phyloP scores from a whole-genome alignment of 768 basidiomycete genomes.

The Pholiota microspora region DNA sequence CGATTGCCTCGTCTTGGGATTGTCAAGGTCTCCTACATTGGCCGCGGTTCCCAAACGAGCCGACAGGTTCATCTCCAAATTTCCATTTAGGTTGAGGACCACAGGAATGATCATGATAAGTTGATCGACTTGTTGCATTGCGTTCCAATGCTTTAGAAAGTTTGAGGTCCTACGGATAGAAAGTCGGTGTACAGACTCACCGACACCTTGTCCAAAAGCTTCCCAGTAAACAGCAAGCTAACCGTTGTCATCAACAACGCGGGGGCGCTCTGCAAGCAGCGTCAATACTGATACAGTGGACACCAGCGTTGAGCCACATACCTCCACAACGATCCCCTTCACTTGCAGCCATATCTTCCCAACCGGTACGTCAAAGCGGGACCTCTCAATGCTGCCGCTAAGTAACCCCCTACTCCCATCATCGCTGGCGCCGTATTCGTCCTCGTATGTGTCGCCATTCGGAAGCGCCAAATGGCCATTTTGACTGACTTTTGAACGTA shows the following conservation, averaged over 20 bases:
- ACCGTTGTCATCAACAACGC: constrained; percentile 82
- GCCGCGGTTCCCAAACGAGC: constrained; percentile 94
- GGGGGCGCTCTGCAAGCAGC: constrained; percentile 71
- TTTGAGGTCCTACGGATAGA: too few relatives aligned
- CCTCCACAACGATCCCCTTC: constrained; percentile 69
- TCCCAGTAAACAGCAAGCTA: constrained; percentile 87
- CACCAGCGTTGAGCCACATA: constrained; percentile 28
- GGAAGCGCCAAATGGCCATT: constrained; percentile 1
- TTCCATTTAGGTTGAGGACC: constrained; percentile 94
- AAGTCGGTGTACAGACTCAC: constrained; percentile 38
- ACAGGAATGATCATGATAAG: constrained; percentile 97
- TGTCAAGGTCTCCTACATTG: constrained; percentile 90
- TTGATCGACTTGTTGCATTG: constrained; percentile 89
- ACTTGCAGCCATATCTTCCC: constrained; percentile 51
- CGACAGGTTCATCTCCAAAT: constrained; percentile 98
- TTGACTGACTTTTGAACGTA: constrained; percentile 13
- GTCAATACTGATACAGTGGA: background rate
- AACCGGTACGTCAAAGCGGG: constrained; percentile 17
- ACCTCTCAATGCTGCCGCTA: constrained; percentile 23
- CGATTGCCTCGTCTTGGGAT: constrained; percentile 52
- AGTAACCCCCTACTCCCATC: constrained; percentile 48
- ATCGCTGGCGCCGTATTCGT: constrained; percentile 17
- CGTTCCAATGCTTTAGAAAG: constrained; percentile 69
- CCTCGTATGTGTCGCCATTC: background rate
- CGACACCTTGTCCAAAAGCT: constrained; percentile 83